These are phyloP conservation scores for Xylaria scruposa DNA, from an alignment of 495 filamentous ascomycete genomes.

Conservation along the genomic window DNA sequence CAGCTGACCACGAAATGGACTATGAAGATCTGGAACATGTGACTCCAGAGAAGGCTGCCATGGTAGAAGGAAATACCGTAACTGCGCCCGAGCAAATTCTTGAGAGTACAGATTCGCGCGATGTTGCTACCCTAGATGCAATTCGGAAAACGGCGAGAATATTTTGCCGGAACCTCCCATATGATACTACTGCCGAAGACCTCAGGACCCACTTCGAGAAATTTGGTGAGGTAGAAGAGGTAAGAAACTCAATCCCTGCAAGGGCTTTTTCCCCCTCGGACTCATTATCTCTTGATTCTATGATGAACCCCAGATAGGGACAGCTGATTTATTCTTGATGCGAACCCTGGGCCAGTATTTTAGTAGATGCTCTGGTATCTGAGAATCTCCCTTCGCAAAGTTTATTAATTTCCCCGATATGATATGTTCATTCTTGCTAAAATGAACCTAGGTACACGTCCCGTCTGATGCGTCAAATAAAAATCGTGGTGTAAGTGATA, in stretches of 20 bases:
- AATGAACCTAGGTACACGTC: constrained; percentile 42
- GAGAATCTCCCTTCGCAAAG: constrained; percentile 44
- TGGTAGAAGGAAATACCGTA: constrained; percentile 35
- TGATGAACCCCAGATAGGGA: constrained; percentile 99
- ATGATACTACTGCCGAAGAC: constrained; percentile 78
- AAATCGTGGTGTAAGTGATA: constrained; percentile 35
- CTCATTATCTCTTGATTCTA: constrained; percentile 46
- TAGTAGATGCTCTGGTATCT: constrained; percentile 68
- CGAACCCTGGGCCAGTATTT: constrained; percentile 66
- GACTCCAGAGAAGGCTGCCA: neutral
- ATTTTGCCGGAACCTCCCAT: constrained; percentile 89
- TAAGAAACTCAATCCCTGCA: constrained; percentile 53
- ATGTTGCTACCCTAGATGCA: constrained; percentile 50
- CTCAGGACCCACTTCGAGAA: constrained; percentile 70
- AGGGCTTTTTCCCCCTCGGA: constrained; percentile 28
- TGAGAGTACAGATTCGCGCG: constrained; percentile 37
- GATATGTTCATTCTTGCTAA: constrained; percentile 38
- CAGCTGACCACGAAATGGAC: constrained; percentile 6
- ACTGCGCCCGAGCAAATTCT: constrained; percentile 35
- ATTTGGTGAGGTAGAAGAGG: constrained; percentile 84
- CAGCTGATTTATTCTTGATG: constrained; percentile 84
- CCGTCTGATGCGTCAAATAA: constrained; percentile 37
- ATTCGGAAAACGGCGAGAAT: constrained; percentile 70
- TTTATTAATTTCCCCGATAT: constrained; percentile 32
- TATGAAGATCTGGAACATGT: neutral